Evolutionary conservation across 352 stramenopile genomes (phyloP).

Genomic region (Phytophthora tubulina): DNA sequence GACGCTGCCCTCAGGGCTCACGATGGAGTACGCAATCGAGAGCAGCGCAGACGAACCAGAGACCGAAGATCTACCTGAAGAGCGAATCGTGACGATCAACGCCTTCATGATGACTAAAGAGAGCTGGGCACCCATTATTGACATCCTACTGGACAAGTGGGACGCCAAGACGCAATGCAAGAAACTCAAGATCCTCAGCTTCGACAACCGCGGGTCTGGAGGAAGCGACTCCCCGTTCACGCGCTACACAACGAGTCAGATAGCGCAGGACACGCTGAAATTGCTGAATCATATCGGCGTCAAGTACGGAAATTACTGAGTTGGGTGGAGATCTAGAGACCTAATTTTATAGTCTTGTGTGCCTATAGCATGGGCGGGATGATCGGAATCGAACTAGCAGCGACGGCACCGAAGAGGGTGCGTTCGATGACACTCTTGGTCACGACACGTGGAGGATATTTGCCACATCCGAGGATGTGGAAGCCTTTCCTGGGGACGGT

Average conservation of each 20-base stretch:
- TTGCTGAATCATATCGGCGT: conserved; percentile 56
- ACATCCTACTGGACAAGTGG: conserved; percentile 51
- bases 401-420: conserved; percentile 38
- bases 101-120: conserved; percentile 59
- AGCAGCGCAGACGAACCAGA: conserved; percentile 22
- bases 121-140: conserved; percentile 47
- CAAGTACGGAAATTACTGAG: conserved; percentile 24
- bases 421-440: conserved; percentile 49
- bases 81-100: conserved; percentile 56
- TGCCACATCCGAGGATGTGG: conserved; percentile 40
- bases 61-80: conserved; percentile 30
- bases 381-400: conserved; percentile 52
- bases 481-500: conserved; percentile 41
- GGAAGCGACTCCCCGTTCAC: conserved; percentile 46
- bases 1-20: conserved; percentile 38
- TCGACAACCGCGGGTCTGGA: conserved; percentile 63
- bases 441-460: conserved; percentile 43
- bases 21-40: conserved; percentile 45
- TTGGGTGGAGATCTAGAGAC: not conserved
- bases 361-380: conserved; percentile 53
- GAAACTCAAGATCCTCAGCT: conserved; percentile 47
- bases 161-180: conserved; percentile 25
- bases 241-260: conserved; percentile 59
- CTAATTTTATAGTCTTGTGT: conserved; percentile 16
- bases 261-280: conserved; percentile 55